Percentiles rank a stretch among this genome's conserved stretches.
phyloP scores from a whole-genome alignment of 2,329 filamentous ascomycete species.

The Fusarium palustre region DNA sequence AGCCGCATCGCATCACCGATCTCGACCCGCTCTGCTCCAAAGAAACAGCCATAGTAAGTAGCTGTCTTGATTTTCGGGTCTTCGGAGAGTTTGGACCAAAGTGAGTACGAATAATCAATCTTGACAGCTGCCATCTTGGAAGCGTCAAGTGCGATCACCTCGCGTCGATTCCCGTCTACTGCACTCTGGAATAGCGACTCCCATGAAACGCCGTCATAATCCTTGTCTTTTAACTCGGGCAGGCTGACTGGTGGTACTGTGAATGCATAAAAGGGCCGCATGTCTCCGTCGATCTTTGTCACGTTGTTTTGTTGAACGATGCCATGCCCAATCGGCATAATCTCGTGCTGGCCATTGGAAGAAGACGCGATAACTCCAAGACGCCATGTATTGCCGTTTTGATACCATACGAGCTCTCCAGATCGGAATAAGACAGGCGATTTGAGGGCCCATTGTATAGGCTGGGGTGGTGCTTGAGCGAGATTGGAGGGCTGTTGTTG shows the following conservation, averaged over 20 bases:
- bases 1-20: constrained; percentile 63
- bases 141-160: constrained; percentile 60
- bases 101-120: constrained; percentile 62
- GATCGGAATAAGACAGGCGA: constrained; percentile 57
- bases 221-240: constrained; percentile 54
- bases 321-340: constrained; percentile 58
- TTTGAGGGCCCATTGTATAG: constrained; percentile 51
- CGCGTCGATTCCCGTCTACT: constrained; percentile 54
- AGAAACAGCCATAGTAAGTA: constrained; percentile 61
- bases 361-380: constrained; percentile 58
- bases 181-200: constrained; percentile 51
- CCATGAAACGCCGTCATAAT: constrained; percentile 60
- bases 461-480: constrained; percentile 35
- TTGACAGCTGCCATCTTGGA: constrained; percentile 64
- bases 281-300: constrained; percentile 55
- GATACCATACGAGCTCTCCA: constrained; percentile 65
- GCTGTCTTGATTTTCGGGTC: constrained; percentile 50
- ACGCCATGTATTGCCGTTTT: constrained; percentile 61
- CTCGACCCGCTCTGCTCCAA: constrained; percentile 63
- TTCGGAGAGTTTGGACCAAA: constrained; percentile 56
- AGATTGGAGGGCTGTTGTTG: constrained; percentile 42
- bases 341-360: constrained; percentile 49
- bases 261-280: constrained; percentile 65
- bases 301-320: constrained; percentile 55
- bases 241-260: constrained; percentile 60